Conservation (phyloP, 257 asterid species). For the Lithospermum erythrorhizon region DNA sequence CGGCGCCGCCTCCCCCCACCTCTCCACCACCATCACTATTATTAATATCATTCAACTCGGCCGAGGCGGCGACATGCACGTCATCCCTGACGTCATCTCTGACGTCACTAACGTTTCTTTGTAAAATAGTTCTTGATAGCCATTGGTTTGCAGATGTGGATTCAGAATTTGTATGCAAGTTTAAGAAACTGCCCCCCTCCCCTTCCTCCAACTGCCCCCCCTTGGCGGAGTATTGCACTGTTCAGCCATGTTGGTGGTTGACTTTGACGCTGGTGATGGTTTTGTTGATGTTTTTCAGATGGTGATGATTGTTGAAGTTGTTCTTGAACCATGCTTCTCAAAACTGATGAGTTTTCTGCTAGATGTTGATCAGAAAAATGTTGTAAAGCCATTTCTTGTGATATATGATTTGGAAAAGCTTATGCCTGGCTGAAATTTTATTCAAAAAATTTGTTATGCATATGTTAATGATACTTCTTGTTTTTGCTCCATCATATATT, state of each 20-base stretch:
- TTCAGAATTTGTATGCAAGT: constrained; percentile 38
- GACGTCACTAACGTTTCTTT: constrained; percentile 22
- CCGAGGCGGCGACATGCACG: constrained; percentile 26
- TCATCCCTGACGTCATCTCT: constrained; percentile 20
- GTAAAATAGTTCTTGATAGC: constrained; percentile 41
- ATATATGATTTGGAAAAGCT: constrained; percentile 41
- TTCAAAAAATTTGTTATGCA: too few relatives aligned
- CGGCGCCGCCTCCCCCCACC: constrained; percentile 5
- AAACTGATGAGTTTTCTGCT: constrained; percentile 21
- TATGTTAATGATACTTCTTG: too few relatives aligned
- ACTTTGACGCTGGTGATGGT: neutral
- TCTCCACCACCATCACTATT: constrained; percentile 13
- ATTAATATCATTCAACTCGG: constrained; percentile 16
- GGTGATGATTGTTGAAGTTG: constrained; percentile 12
- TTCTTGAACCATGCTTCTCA: constrained; percentile 17
- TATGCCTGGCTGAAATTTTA: too few relatives aligned
- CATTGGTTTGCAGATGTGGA: constrained; percentile 25
- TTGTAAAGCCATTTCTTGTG: constrained; percentile 49
- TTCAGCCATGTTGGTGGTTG: constrained; percentile 48
- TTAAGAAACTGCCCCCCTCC: constrained; percentile 39
- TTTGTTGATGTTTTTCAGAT: constrained; percentile 15
- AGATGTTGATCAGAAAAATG: constrained; percentile 37
- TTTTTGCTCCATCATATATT: too few relatives aligned
- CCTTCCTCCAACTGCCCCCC: constrained; percentile 1
- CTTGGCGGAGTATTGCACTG: constrained; percentile 39